Evolutionary conservation across 1,284 basidiomycete species (phyloP), one percentile per base, ranked within the genome.

Genomic region (Ganoderma resinaceum): DNA sequence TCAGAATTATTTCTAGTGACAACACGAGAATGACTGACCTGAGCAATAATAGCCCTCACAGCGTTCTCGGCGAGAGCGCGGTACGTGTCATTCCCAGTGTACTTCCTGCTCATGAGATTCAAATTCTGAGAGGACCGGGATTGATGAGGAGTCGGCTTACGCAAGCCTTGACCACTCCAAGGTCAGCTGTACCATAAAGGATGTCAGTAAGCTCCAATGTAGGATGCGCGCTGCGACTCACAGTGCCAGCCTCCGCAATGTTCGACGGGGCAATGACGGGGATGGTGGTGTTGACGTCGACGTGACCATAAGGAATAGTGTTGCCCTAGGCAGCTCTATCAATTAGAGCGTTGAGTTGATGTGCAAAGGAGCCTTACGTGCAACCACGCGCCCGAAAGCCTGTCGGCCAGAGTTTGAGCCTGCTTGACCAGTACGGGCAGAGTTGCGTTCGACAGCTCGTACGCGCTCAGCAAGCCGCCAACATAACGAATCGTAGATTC

Each of bases 401-500:
- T 92, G 77, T 94, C 88, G 1, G 88, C 90, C 29, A 95, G 83
- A 74, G 92, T 82, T 76, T 88, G 85, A 0, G 94, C 92, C 74
- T 91, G 89, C 26, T 86, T 78, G 3, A 94, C 80, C 43, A 94
- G 81, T 12, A 82, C 76, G 0, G 81, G 80, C 70, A 86, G 80
- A 63, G 87, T 76, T 75, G 88, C 79, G 9, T 89, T 89, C 58
- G 89, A 92, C 31, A 98, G 85, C 77, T 97, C 95, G 78, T 94
- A 96, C 0, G 95, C 91, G 59, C 92, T 92, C 33, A 98, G 78
- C 42, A 91, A 79, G 3, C 89, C 89, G 9, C 84, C 91, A 2
- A 92, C 77, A 84, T 87, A 96, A n/a, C 96, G 92, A 71, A 98
- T 98, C 0, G 91, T 94, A 0, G 94, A 95, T 81, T 97, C 96